These are phyloP conservation scores for Cercophora scortea DNA, from an alignment of 495 filamentous ascomycete species.

Conservation along the genomic window DNA sequence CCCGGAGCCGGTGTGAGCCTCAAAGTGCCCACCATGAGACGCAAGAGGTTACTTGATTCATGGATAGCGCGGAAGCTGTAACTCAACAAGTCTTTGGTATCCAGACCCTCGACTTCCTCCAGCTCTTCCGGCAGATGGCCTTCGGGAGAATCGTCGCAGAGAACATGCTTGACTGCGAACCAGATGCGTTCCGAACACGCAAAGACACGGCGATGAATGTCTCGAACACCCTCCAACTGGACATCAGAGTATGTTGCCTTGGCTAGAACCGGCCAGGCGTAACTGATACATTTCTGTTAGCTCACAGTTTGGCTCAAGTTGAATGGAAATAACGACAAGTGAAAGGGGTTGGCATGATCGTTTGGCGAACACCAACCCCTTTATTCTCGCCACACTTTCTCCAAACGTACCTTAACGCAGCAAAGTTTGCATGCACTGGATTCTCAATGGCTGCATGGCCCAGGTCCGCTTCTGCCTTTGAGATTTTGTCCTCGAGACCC, in stretches of 20 bases:
- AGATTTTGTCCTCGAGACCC: conserved; percentile 50
- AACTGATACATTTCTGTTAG: conserved; percentile 20
- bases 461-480: conserved; percentile 47
- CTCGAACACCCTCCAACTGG: conserved; percentile 31
- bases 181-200: conserved; percentile 57
- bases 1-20: conserved; percentile 20
- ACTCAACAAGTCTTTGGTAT: conserved; percentile 81
- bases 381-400: background rate
- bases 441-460: conserved; percentile 52
- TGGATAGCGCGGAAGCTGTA: conserved; percentile 91
- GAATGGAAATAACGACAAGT: too few relatives aligned
- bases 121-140: conserved; percentile 70
- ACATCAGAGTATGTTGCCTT: conserved; percentile 18
- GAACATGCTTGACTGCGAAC: conserved; percentile 60
- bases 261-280: conserved; percentile 35
- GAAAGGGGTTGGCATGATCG: too few relatives aligned
- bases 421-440: conserved; percentile 64
- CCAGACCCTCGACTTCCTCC: conserved; percentile 57
- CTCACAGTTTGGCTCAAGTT: too few relatives aligned
- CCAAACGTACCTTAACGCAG: conserved; percentile 48
- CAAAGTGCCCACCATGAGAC: conserved; percentile 42
- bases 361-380: background rate
- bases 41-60: conserved; percentile 67
- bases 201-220: conserved; percentile 49
- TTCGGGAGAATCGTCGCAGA: conserved; percentile 90